phyloP scores from a whole-genome alignment of 805 yeast species.

The Zygoascus bituminiphila region DNA sequence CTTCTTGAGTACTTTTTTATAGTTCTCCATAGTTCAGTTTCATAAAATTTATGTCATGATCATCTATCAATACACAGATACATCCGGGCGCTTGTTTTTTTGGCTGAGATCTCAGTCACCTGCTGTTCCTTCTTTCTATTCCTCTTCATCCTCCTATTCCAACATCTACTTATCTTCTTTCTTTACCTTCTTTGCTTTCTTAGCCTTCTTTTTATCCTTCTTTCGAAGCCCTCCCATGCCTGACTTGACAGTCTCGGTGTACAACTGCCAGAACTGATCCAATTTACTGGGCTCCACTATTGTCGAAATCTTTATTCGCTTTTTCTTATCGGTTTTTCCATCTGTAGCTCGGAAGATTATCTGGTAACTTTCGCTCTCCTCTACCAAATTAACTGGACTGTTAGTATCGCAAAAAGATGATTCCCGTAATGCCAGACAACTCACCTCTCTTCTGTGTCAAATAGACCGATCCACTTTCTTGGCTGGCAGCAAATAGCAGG shows the following conservation, averaged over 20 bases:
- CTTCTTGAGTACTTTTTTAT: too few relatives aligned
- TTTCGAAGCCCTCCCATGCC: slow-evolving; percentile 72
- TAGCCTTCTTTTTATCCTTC: slow-evolving; percentile 71
- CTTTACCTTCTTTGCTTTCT: slow-evolving; percentile 31
- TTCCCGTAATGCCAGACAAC: too few relatives aligned
- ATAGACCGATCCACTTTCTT: slow-evolving; percentile 29
- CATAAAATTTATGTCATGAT: too few relatives aligned
- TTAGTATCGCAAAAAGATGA: slow-evolving; percentile 3
- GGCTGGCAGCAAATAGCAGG: slow-evolving; percentile 21
- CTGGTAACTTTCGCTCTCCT: slow-evolving; percentile 36
- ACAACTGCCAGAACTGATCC: slow-evolving; percentile 70
- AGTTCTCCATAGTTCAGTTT: too few relatives aligned
- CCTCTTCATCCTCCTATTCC: too few relatives aligned
- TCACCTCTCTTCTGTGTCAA: slow-evolving; percentile 30
- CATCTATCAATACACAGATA: too few relatives aligned
- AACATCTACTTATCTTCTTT: not conserved
- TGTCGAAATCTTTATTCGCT: slow-evolving; percentile 60
- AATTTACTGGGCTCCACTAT: slow-evolving; percentile 54
- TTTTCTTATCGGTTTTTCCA: slow-evolving; percentile 43
- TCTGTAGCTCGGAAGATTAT: slow-evolving; percentile 61
- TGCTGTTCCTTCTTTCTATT: too few relatives aligned
- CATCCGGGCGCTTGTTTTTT: too few relatives aligned
- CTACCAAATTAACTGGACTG: not conserved
- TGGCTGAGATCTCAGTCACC: too few relatives aligned
- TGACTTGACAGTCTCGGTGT: slow-evolving; percentile 56